A percentile compares a stretch with the other conserved stretches of the same genome.
Evolutionary conservation across 257 asterid genomes (phyloP).

Genomic region (Verbascum thapsus): DNA sequence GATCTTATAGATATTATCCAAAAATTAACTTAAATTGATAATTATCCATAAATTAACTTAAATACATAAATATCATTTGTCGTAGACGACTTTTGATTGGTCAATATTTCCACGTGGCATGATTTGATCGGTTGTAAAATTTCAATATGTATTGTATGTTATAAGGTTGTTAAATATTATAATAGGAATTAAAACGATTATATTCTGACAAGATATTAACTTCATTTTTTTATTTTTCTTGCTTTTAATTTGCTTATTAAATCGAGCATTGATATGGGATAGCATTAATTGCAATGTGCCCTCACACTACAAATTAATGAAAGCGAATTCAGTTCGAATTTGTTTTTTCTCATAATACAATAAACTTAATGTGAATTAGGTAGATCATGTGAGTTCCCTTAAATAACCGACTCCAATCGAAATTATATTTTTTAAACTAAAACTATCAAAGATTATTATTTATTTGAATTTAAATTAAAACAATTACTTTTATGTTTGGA

Average conservation of each 20-base stretch:
- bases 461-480: too few relatives aligned
- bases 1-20: too few relatives aligned
- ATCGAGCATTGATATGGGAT: conserved; percentile 24
- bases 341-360: conserved; percentile 18
- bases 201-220: conserved; percentile 27
- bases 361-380: conserved; percentile 11
- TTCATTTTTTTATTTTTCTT: conserved; percentile 13
- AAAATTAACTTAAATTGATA: too few relatives aligned
- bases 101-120: too few relatives aligned
- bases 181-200: too few relatives aligned
- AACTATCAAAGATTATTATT: too few relatives aligned
- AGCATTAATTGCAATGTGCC: conserved; percentile 22
- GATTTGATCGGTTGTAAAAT: too few relatives aligned
- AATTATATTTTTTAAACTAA: neutral
- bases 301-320: conserved; percentile 26
- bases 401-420: conserved; percentile 26
- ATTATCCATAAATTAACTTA: too few relatives aligned
- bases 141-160: too few relatives aligned
- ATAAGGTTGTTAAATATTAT: neutral
- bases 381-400: conserved; percentile 30
- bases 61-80: too few relatives aligned
- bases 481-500: too few relatives aligned
- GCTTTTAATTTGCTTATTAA: conserved; percentile 14
- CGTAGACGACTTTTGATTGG: too few relatives aligned
- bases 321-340: conserved; percentile 16